These are phyloP conservation scores for Colletotrichum sp. DNA, from an alignment of 2,329 filamentous ascomycete species.

Conservation along the genomic window DNA sequence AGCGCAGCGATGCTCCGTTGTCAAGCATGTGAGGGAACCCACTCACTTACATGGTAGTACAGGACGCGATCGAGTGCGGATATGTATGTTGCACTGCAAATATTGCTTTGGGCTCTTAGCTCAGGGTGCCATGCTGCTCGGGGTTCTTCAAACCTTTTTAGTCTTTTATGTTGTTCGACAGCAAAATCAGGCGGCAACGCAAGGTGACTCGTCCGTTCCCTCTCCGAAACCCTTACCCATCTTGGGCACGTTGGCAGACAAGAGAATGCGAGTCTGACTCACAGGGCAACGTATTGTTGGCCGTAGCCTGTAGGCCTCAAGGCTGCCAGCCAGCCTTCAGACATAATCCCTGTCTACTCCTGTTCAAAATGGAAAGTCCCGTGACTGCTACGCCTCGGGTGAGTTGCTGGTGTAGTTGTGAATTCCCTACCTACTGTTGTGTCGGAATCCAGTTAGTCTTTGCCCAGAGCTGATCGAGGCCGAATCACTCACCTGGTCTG, in stretches of 20 bases:
- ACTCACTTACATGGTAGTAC: neutral
- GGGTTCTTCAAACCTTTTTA: neutral
- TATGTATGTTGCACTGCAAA: neutral
- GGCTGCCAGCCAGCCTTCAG: neutral
- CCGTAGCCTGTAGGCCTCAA: neutral
- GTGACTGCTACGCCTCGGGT: neutral
- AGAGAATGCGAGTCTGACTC: neutral
- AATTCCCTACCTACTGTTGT: neutral
- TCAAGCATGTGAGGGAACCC: slow-evolving; percentile 4
- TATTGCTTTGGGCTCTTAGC: neutral
- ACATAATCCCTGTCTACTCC: neutral
- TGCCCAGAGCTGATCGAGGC: neutral
- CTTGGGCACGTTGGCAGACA: neutral
- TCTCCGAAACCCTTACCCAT: neutral
- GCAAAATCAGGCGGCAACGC: slow-evolving; percentile 2
- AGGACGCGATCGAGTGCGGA: neutral
- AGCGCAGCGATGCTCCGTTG: neutral
- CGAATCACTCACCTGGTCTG: neutral
- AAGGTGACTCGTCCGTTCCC: neutral
- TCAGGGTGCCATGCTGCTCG: neutral
- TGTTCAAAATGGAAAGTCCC: neutral
- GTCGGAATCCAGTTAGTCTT: neutral
- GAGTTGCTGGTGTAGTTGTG: neutral
- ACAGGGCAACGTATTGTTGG: neutral
- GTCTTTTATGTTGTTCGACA: neutral